Conservation (phyloP, 345 rosid genomes). For the Eucalyptus marginata region DNA sequence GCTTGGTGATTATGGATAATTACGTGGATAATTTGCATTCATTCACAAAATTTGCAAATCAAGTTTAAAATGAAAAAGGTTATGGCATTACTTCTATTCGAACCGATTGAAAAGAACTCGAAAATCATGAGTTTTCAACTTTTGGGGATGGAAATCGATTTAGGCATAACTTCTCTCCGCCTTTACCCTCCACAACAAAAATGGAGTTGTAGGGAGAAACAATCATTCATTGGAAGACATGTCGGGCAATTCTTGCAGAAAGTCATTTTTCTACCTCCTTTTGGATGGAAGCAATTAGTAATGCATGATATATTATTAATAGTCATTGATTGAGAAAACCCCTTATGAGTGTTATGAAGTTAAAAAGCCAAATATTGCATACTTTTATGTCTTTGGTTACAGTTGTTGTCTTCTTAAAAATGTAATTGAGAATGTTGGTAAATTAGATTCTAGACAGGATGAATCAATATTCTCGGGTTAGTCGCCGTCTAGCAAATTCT, state of each 20-base stretch:
- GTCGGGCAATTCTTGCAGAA: not conserved
- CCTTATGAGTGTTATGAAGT: not conserved
- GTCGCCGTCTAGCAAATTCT: not conserved
- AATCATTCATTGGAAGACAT: not conserved
- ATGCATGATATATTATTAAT: not conserved
- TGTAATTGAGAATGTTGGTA: not conserved
- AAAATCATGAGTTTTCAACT: not conserved
- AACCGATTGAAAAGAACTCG: rapidly evolving
- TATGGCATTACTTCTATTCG: not conserved
- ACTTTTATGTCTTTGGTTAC: not conserved
- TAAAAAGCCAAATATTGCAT: not conserved
- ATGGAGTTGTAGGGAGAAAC: not conserved
- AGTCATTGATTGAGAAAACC: not conserved
- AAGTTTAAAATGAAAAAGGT: not conserved
- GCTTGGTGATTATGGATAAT: not conserved
- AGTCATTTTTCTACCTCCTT: not conserved
- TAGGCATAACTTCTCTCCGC: not conserved
- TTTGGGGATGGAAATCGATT: not conserved
- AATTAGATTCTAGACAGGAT: not conserved
- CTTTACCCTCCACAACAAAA: not conserved
- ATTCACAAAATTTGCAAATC: not conserved
- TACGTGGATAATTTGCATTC: not conserved
- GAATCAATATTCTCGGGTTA: not conserved
- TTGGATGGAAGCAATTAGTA: not conserved
- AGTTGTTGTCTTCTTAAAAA: not conserved